A percentile compares a stretch with the other conserved stretches of the same genome.
These are phyloP conservation scores for Albifimbria verrucaria DNA, from an alignment of 2,329 filamentous ascomycete species.

Conservation along the genomic window DNA sequence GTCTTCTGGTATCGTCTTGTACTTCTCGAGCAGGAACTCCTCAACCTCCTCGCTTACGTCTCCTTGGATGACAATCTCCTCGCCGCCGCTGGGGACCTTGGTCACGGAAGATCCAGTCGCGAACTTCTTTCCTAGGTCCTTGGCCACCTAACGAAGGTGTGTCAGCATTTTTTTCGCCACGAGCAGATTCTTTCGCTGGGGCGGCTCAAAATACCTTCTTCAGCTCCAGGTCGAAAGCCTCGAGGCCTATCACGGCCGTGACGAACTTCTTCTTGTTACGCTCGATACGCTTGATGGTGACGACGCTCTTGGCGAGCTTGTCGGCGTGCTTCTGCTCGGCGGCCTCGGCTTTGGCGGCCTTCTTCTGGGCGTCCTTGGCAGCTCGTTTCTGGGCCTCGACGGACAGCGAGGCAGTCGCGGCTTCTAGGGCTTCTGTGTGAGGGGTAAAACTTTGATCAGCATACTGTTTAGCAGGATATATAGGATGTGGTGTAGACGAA, in stretches of 20 bases:
- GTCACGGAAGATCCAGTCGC: slow-evolving; percentile 92
- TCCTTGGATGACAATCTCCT: slow-evolving; percentile 97
- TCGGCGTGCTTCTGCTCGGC: slow-evolving; percentile 80
- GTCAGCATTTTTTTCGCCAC: not conserved
- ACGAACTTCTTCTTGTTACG: slow-evolving; percentile 98
- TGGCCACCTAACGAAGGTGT: slow-evolving; percentile 57
- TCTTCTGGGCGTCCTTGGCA: slow-evolving; percentile 94
- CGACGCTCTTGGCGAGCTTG: slow-evolving; percentile 74
- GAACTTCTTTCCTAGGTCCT: slow-evolving; percentile 98
- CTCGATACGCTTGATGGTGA: slow-evolving; percentile 95
- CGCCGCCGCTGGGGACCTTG: slow-evolving; percentile 78
- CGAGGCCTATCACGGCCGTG: slow-evolving; percentile 85
- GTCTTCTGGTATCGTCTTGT: slow-evolving; percentile 86
- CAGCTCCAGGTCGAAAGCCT: slow-evolving; percentile 85
- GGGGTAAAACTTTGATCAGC: slow-evolving; percentile 7
- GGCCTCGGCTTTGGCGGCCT: slow-evolving; percentile 89
- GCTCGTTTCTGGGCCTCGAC: slow-evolving; percentile 91
- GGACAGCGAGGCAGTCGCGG: slow-evolving; percentile 80
- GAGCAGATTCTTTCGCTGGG: not conserved
- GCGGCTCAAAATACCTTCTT: slow-evolving; percentile 68
- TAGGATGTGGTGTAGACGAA: slow-evolving; percentile 33
- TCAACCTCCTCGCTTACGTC: slow-evolving; percentile 93
- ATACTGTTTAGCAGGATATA: not conserved
- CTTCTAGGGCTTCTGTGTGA: slow-evolving; percentile 68
- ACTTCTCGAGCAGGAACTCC: slow-evolving; percentile 86